Evolutionary conservation across 179 eudicot species (phyloP).

Genomic region (Pouteria campechiana): DNA sequence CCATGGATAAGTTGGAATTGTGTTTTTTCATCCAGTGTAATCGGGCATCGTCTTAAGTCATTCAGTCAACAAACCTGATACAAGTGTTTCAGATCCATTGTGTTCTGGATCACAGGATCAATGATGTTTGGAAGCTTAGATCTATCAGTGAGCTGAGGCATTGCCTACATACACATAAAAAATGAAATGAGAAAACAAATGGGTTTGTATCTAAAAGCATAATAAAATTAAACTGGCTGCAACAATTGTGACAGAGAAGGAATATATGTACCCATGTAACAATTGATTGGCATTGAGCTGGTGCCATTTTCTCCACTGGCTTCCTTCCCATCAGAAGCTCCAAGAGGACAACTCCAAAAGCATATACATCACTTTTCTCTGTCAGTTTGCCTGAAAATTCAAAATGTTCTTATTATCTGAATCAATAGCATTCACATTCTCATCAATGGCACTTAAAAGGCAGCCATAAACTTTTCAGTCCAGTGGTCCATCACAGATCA

Average conservation of each 20-base stretch:
- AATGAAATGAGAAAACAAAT: too few relatives aligned
- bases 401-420: too few relatives aligned
- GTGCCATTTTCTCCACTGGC: constrained; percentile 47
- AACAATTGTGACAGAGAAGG: not conserved
- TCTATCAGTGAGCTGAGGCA: constrained; percentile 75
- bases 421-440: too few relatives aligned
- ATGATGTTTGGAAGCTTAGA: constrained; percentile 55
- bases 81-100: constrained; percentile 73
- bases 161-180: constrained; percentile 52
- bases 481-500: too few relatives aligned
- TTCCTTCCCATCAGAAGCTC: constrained; percentile 63
- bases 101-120: constrained; percentile 49
- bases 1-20: too few relatives aligned
- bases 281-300: constrained; percentile 49
- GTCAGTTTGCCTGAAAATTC: constrained; percentile 47
- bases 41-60: not conserved
- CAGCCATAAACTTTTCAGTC: too few relatives aligned
- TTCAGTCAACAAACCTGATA: constrained; percentile 63
- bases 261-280: constrained; percentile 56
- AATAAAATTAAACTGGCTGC: not conserved
- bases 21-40: not conserved
- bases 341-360: constrained; percentile 62
- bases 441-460: too few relatives aligned
- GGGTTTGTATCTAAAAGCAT: too few relatives aligned
- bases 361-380: constrained; percentile 73